These are phyloP conservation scores for Scutellaria baicalensis DNA, from an alignment of 257 asterid genomes.

Conservation along the genomic window DNA sequence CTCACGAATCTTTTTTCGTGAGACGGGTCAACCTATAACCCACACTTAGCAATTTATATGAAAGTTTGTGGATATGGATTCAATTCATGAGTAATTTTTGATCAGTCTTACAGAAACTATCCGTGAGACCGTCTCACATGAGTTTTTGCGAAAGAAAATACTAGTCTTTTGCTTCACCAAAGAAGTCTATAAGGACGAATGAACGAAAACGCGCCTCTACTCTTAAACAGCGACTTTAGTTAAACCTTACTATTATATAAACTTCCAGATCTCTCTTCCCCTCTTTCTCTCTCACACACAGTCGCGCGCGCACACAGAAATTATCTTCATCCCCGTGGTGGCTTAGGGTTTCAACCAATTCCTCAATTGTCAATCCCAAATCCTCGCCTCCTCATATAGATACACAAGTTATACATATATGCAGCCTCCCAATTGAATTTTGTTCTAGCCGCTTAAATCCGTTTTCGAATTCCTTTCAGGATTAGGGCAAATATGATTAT, in stretches of 20 bases:
- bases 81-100: too few relatives aligned
- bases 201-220: too few relatives aligned
- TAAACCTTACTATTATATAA: neutral
- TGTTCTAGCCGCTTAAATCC: constrained; percentile 11
- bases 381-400: neutral
- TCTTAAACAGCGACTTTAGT: constrained; percentile 5
- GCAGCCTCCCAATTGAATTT: constrained; percentile 53
- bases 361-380: neutral
- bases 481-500: constrained; percentile 45
- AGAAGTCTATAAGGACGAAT: too few relatives aligned
- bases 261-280: neutral
- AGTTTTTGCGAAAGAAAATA: too few relatives aligned
- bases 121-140: too few relatives aligned
- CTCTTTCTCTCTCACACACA: neutral
- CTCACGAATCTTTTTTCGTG: too few relatives aligned
- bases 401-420: constrained; percentile 9
- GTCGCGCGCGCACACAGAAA: too few relatives aligned
- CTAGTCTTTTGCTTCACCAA: too few relatives aligned
- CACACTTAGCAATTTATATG: too few relatives aligned
- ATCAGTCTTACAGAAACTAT: too few relatives aligned
- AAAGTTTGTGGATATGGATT: too few relatives aligned
- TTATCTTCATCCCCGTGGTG: neutral
- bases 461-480: neutral
- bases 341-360: constrained; percentile 36
- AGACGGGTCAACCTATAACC: too few relatives aligned